A percentile compares a stretch with the other conserved stretches of the same genome.
These are phyloP conservation scores for Ceratobasidium theobromae DNA, from an alignment of 1,284 basidiomycete genomes.

Conservation along the genomic window DNA sequence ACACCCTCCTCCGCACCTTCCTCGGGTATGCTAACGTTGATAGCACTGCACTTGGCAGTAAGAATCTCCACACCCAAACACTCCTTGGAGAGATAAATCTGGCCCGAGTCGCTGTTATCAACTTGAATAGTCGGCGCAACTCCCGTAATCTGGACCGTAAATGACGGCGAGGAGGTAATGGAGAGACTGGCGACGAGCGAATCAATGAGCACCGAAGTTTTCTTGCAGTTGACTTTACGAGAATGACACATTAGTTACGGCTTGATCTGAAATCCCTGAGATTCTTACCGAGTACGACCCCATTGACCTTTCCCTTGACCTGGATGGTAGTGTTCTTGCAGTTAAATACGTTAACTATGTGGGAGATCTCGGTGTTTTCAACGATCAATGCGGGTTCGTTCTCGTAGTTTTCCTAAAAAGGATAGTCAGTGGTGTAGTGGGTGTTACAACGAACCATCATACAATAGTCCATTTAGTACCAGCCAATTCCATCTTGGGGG, in stretches of 20 bases:
- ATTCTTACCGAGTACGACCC: conserved; percentile 79
- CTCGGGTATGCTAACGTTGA: conserved; percentile 90
- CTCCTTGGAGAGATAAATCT: conserved; percentile 88
- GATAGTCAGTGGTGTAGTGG: background rate
- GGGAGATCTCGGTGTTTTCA: conserved; percentile 76
- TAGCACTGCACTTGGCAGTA: conserved; percentile 91
- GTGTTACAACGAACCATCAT: conserved; percentile 43
- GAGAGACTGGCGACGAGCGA: conserved; percentile 88
- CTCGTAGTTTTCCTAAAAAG: conserved; percentile 85
- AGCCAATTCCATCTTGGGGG: conserved; percentile 85
- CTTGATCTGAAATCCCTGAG: background rate
- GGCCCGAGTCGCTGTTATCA: conserved; percentile 93
- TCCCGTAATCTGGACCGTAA: conserved; percentile 91
- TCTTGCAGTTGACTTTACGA: conserved; percentile 78
- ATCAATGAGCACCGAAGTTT: conserved; percentile 87
- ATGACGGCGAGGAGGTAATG: conserved; percentile 89
- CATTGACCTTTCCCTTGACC: conserved; percentile 94
- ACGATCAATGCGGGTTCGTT: conserved; percentile 75
- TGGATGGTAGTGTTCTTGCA: conserved; percentile 90
- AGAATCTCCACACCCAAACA: conserved; percentile 85
- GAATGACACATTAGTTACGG: conserved; percentile 6
- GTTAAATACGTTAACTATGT: conserved; percentile 86
- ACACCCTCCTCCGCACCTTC: conserved; percentile 89
- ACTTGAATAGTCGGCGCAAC: conserved; percentile 88
- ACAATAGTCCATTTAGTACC: conserved; percentile 95